phyloP scores from a whole-genome alignment of 768 basidiomycete species.

The Pleurotus ostreatus region DNA sequence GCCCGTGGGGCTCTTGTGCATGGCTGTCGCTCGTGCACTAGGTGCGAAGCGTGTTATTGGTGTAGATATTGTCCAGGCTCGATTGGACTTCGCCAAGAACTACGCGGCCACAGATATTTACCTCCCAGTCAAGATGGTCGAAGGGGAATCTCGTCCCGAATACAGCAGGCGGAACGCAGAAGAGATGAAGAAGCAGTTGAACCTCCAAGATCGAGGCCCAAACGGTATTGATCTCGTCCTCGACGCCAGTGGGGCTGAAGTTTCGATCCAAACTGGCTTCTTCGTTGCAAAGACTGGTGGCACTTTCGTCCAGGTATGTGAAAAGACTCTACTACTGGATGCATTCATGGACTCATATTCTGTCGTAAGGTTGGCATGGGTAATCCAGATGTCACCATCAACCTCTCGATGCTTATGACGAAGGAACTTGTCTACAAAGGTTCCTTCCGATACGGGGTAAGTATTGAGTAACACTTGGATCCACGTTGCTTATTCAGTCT shows the following conservation, averaged over 20 bases:
- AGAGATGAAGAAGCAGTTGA: constrained; percentile 59
- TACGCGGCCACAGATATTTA: constrained; percentile 83
- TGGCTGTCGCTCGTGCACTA: constrained; percentile 94
- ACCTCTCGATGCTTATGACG: constrained; percentile 61
- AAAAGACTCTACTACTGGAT: neutral
- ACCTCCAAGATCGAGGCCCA: constrained; percentile 66
- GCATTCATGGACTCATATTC: neutral
- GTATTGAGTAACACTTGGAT: constrained; percentile 16
- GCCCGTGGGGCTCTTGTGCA: constrained; percentile 81
- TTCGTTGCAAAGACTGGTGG: constrained; percentile 75
- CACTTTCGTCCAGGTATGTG: constrained; percentile 59
- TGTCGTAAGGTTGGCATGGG: constrained; percentile 81
- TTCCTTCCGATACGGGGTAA: constrained; percentile 87
- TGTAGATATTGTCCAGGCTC: constrained; percentile 70
- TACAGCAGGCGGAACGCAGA: constrained; percentile 74
- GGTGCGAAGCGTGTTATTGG: constrained; percentile 84
- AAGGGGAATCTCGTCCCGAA: constrained; percentile 62
- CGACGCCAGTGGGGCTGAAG: constrained; percentile 91
- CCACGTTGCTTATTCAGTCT: neutral
- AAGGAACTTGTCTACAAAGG: constrained; percentile 85
- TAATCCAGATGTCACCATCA: constrained; percentile 66
- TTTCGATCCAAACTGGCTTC: constrained; percentile 84
- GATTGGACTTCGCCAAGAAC: constrained; percentile 81
- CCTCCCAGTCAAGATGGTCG: constrained; percentile 53
- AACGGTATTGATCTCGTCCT: constrained; percentile 80